These are phyloP conservation scores for Cudoniella acicularis DNA, from an alignment of 495 filamentous ascomycete genomes.

Conservation along the genomic window DNA sequence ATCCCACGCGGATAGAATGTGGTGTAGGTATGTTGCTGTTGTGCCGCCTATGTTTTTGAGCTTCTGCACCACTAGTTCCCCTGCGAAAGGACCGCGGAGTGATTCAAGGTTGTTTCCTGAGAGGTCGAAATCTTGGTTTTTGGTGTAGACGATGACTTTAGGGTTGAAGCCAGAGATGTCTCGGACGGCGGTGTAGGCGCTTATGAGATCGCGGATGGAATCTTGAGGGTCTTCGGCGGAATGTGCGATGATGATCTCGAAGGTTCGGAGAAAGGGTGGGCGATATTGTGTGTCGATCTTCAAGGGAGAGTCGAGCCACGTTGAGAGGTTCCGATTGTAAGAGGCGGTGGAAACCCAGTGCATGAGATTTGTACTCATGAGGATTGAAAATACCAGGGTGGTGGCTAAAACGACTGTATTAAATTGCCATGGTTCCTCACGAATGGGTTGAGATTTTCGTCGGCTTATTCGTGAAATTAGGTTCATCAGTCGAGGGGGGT, in stretches of 20 bases:
- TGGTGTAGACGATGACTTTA: slow-evolving; percentile 17
- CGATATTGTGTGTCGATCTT: slow-evolving; percentile 13
- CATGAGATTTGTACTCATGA: slow-evolving; percentile 18
- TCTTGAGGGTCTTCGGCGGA: slow-evolving; percentile 6
- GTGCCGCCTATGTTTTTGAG: slow-evolving; percentile 38
- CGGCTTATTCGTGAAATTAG: slow-evolving; percentile 9
- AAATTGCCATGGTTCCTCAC: slow-evolving; percentile 19
- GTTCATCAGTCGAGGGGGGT: slow-evolving; percentile 17
- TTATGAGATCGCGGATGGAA: slow-evolving; percentile 8
- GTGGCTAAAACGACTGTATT: slow-evolving; percentile 7
- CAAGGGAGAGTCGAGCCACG: slow-evolving; percentile 6
- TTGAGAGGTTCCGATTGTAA: slow-evolving; percentile 4
- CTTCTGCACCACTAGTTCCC: slow-evolving; percentile 15
- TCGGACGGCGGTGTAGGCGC: not conserved
- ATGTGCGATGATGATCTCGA: slow-evolving; percentile 23
- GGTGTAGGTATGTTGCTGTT: slow-evolving; percentile 39
- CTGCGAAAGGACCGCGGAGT: slow-evolving; percentile 4
- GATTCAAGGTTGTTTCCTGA: not conserved
- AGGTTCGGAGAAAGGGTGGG: slow-evolving; percentile 10
- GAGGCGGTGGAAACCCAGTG: slow-evolving; percentile 17
- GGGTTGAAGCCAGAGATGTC: slow-evolving; percentile 1
- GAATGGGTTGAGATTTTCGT: slow-evolving; percentile 6
- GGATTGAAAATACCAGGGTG: slow-evolving; percentile 13
- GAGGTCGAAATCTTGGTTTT: slow-evolving; percentile 14
- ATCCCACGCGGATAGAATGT: slow-evolving; percentile 39